Percentiles rank a stretch among this genome's conserved stretches.
phyloP scores from a whole-genome alignment of 805 yeast species.

The Lachancea nothofagi region DNA sequence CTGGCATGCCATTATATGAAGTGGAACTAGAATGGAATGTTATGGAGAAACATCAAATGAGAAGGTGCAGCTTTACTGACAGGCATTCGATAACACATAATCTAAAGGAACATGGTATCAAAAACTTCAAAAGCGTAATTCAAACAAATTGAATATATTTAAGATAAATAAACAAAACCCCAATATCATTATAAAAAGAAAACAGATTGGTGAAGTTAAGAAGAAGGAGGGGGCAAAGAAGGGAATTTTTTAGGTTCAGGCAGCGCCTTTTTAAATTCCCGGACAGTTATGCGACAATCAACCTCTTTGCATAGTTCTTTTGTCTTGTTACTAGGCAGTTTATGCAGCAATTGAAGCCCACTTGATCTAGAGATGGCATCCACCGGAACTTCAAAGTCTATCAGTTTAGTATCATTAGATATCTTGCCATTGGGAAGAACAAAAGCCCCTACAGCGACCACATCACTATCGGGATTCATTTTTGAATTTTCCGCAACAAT shows the following conservation, averaged over 20 bases:
- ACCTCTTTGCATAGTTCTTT: constrained; percentile 75
- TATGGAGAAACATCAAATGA: constrained; percentile 19
- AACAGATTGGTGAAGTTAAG: neutral
- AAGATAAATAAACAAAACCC: neutral
- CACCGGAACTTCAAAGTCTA: constrained; percentile 77
- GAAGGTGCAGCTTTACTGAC: constrained; percentile 11
- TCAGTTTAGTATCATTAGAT: constrained; percentile 62
- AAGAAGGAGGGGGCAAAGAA: constrained; percentile 6
- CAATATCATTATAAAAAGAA: neutral
- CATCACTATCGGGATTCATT: constrained; percentile 30
- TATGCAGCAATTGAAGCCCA: constrained; percentile 75
- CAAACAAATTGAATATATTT: neutral
- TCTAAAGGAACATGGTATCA: neutral
- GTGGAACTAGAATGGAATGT: constrained; percentile 25
- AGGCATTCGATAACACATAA: constrained; percentile 8
- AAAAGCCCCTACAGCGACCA: constrained; percentile 80
- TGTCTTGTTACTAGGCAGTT: constrained; percentile 51
- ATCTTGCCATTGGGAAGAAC: constrained; percentile 87
- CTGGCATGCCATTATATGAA: constrained; percentile 23
- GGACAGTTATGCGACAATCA: constrained; percentile 69
- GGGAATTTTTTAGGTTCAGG: constrained; percentile 4
- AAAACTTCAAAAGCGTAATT: constrained; percentile 1
- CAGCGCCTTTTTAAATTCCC: constrained; percentile 57
- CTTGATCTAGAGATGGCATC: constrained; percentile 84
- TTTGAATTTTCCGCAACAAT: constrained; percentile 71